Evolutionary conservation across 2,329 filamentous ascomycete genomes (phyloP).

Genomic region (Coniochaeta hoffmannii): DNA sequence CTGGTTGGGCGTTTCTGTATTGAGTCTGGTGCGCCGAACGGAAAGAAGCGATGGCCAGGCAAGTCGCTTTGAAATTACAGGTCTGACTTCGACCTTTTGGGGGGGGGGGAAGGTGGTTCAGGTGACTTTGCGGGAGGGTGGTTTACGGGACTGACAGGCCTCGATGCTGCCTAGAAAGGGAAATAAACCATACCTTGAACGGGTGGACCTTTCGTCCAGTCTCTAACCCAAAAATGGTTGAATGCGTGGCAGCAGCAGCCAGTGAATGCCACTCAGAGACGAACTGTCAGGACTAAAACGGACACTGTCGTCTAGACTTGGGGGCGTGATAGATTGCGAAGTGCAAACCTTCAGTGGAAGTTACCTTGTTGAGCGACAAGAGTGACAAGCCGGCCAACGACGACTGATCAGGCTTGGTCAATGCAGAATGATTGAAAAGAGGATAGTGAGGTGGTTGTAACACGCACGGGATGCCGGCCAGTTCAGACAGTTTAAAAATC

Average conservation of each 20-base stretch:
- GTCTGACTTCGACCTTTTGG: background rate
- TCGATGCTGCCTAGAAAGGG: background rate
- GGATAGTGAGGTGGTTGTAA: conserved; percentile 39
- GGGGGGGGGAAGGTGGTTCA: background rate
- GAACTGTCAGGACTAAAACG: background rate
- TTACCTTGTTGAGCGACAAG: conserved; percentile 31
- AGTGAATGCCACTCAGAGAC: background rate
- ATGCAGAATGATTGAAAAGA: conserved; percentile 42
- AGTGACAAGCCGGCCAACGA: conserved; percentile 23
- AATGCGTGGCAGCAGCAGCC: background rate
- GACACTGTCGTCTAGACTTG: background rate
- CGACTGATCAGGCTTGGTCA: conserved; percentile 39
- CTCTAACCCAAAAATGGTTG: background rate
- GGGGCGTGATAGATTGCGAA: too few relatives aligned
- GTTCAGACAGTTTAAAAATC: conserved; percentile 32
- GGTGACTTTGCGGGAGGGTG: background rate
- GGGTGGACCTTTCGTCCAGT: background rate
- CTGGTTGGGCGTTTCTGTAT: conserved; percentile 45
- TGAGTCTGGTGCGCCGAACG: conserved; percentile 36
- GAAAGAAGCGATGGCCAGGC: conserved; percentile 40
- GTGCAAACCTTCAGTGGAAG: background rate
- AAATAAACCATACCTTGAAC: background rate
- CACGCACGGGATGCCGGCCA: conserved; percentile 33
- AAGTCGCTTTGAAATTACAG: background rate
- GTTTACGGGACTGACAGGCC: background rate